Evolutionary conservation across 345 rosid species (phyloP).

Genomic region (Acer negundo): DNA sequence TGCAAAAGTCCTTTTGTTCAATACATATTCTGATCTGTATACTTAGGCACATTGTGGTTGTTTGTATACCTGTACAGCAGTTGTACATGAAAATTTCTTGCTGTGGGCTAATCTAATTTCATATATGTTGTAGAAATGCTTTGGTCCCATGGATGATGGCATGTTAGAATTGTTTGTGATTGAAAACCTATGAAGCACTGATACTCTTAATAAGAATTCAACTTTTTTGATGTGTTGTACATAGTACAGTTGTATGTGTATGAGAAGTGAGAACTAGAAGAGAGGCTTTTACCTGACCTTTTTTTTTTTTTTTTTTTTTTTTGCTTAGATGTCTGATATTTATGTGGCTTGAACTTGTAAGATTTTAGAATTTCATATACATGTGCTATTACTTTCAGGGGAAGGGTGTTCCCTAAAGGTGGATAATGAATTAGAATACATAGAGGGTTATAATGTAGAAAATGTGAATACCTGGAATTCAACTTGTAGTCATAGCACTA

Average conservation of each 20-base stretch:
- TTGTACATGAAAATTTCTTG: conserved; percentile 22
- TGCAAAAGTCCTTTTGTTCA: conserved; percentile 36
- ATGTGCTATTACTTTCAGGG: conserved; percentile 47
- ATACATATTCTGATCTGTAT: conserved; percentile 28
- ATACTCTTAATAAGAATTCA: conserved; percentile 2
- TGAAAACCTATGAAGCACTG: conserved; percentile 15
- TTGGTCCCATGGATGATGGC: conserved; percentile 8
- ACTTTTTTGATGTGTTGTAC: conserved; percentile 5
- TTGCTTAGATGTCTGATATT: conserved; percentile 6
- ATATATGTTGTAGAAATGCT: neutral
- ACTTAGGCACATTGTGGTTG: conserved; percentile 22
- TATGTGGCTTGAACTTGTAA: conserved; percentile 2
- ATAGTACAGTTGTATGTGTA: neutral
- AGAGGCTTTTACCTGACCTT: neutral
- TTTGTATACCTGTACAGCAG: conserved; percentile 23
- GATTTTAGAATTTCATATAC: conserved; percentile 11
- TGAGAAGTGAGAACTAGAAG: too few relatives aligned
- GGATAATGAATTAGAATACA: conserved; percentile 31
- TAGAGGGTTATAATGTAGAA: conserved; percentile 27
- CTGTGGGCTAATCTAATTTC: conserved; percentile 15
- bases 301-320: neutral
- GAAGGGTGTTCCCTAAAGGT: conserved; percentile 31
- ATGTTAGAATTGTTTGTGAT: conserved; percentile 16
- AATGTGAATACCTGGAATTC: conserved; percentile 24
- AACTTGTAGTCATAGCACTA: conserved; percentile 21